Conservation (phyloP, 495 filamentous ascomycete species). For the Podospora bellae-mahoneyi region DNA sequence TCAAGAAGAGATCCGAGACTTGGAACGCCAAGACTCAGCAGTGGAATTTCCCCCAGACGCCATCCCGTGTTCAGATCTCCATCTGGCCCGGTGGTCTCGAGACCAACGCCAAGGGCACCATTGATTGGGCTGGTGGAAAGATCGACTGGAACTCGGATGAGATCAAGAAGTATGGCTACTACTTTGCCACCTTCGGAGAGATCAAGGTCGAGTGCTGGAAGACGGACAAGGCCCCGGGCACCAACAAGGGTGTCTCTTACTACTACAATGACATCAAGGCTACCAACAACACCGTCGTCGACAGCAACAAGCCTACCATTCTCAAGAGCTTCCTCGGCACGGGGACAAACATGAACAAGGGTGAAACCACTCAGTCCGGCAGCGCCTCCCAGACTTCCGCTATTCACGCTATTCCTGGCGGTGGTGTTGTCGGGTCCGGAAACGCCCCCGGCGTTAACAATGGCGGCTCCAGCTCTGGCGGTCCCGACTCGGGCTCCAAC, state of each 20-base stretch:
- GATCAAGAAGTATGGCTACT: constrained; percentile 81
- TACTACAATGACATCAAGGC: constrained; percentile 63
- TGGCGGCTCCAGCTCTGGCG: constrained; percentile 16
- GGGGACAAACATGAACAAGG: constrained; percentile 66
- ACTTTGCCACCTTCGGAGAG: constrained; percentile 77
- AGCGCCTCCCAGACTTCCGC: constrained; percentile 30
- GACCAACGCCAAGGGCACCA: constrained; percentile 77
- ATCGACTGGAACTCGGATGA: constrained; percentile 83
- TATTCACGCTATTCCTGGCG: constrained; percentile 37
- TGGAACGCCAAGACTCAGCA: constrained; percentile 79
- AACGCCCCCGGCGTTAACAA: constrained; percentile 13
- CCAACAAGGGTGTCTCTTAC: constrained; percentile 66
- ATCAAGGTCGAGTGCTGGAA: constrained; percentile 83
- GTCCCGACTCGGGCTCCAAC: constrained; percentile 13
- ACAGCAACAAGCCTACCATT: constrained; percentile 71
- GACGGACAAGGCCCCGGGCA: constrained; percentile 55
- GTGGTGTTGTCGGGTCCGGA: constrained; percentile 29
- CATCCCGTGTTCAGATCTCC: constrained; percentile 88
- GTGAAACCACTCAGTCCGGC: constrained; percentile 28
- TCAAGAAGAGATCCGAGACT: constrained; percentile 68
- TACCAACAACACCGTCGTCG: constrained; percentile 70
- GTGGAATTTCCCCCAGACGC: constrained; percentile 89
- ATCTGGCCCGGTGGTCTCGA: constrained; percentile 89
- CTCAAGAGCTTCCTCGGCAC: constrained; percentile 75
- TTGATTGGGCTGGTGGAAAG: constrained; percentile 85